Conservation (phyloP, 257 asterid species). For the Cruciata laevipes region DNA sequence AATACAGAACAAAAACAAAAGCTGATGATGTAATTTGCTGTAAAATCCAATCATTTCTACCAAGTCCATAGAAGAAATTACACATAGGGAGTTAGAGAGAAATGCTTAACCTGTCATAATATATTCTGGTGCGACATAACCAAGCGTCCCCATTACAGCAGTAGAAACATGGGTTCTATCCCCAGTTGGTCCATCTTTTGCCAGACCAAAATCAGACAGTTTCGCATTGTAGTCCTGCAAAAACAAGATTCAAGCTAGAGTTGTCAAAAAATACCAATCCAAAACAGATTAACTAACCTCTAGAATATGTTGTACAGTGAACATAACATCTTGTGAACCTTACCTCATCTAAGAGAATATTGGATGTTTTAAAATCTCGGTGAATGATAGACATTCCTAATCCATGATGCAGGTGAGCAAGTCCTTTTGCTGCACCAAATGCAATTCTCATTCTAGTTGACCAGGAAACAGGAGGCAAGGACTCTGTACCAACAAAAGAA, state of each 20-base stretch:
- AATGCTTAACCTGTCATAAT: conserved; percentile 40
- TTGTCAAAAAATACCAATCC: background rate
- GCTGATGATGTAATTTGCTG: background rate
- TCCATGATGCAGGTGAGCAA: conserved; percentile 81
- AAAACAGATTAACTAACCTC: background rate
- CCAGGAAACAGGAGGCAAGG: conserved; percentile 81
- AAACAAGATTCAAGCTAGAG: background rate
- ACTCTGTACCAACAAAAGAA: conserved; percentile 35
- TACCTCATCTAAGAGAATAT: conserved; percentile 68
- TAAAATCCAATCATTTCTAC: background rate
- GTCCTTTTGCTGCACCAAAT: conserved; percentile 88
- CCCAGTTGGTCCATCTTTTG: conserved; percentile 53
- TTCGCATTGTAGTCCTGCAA: conserved; percentile 1
- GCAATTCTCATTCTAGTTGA: conserved; percentile 79
- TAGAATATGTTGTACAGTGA: background rate
- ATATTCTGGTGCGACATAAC: conserved; percentile 39
- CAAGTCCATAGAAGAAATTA: background rate
- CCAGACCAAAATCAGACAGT: background rate
- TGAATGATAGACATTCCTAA: conserved; percentile 82
- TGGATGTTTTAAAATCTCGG: conserved; percentile 87
- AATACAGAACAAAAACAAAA: background rate
- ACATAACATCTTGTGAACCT: conserved; percentile 8
- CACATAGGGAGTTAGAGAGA: background rate
- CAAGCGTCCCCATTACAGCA: conserved; percentile 74
- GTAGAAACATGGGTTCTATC: conserved; percentile 76